Base-by-base conservation (phyloP, 495 filamentous ascomycete genomes). In the Talaromyces proteolyticus region DNA sequence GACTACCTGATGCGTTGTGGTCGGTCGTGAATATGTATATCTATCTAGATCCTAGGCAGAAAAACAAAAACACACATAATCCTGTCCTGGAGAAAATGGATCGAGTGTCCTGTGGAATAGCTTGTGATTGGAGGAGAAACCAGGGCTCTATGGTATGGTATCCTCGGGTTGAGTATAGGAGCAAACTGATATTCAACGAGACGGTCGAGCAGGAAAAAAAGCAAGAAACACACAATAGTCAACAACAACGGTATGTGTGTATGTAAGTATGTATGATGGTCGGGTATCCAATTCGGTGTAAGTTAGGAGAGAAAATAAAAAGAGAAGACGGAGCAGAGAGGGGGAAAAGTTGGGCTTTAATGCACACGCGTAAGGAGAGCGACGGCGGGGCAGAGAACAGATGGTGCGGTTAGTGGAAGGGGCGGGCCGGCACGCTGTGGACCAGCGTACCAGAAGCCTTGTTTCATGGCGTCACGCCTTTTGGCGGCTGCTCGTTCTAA, bases 1-100 rank as follows among this genome's bases (percentile, higher is more conserved):
- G 59, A 61, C 71, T 75, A 75, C 71, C 71, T 75, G 64, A 64
- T 68, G 62, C 60, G 34, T 42, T 47, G 21, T 51, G 48, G 19
- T 42, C 39, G 22, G 41, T 52, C 43, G 22, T 47, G 21, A 52
- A 39, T 16, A 34, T 23, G 47, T 65, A 61, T 69, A n/a, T 34
- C 56, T 62, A 53, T 54, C 51, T 51, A 47, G 26, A 54, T 50
- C 23, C 47, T 53, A 25, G 54, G 55, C 61, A 69, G 45, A 57
- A 24, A 52, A 58, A 59, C 53, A 53, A 55, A 58, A 54, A 61
- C 44, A 61, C 60, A 29, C 59, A 60, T 11, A 41, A 18, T 45
- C 50, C 42, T 44, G 42, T 50, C 42, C 50, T 43, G 42, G 40
- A 21, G 20, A 47, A 36, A 37, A 19, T 47, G 47, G 47, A 22